A percentile compares a stretch with the other conserved stretches of the same genome.
phyloP scores from a whole-genome alignment of 345 rosid species.

The Citrus mangshanensis region DNA sequence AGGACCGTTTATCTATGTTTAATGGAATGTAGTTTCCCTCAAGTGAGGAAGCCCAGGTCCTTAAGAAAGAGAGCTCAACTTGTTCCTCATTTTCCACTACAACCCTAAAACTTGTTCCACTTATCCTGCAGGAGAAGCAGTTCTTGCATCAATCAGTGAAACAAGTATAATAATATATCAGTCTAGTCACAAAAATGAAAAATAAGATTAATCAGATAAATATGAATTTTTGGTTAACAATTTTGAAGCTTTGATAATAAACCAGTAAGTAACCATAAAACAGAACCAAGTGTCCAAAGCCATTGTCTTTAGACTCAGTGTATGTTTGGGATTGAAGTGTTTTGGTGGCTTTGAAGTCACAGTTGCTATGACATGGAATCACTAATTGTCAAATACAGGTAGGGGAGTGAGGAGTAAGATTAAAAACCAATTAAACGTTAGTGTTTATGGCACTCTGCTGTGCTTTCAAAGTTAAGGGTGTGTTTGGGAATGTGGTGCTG shows the following conservation, averaged over 20 bases:
- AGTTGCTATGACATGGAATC: background rate
- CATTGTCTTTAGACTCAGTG: background rate
- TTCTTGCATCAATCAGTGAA: slow-evolving; percentile 17
- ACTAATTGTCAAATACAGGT: background rate
- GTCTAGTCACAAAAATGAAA: background rate
- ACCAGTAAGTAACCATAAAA: background rate
- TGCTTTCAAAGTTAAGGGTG: background rate
- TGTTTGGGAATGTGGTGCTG: too few species aligned
- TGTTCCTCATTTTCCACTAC: slow-evolving; percentile 60
- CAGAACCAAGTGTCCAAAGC: background rate
- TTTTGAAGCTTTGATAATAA: background rate
- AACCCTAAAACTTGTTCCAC: slow-evolving; percentile 55
- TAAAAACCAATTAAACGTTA: background rate
- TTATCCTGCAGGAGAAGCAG: slow-evolving; percentile 48
- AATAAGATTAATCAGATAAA: background rate
- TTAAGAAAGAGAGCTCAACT: slow-evolving; percentile 66
- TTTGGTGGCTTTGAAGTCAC: background rate
- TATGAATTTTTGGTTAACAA: background rate
- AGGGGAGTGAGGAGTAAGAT: background rate
- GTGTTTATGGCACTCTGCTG: background rate
- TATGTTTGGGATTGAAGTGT: background rate
- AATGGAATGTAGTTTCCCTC: slow-evolving; percentile 72
- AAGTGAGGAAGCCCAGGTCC: slow-evolving; percentile 68
- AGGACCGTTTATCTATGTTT: slow-evolving; percentile 71
- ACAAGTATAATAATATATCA: background rate